phyloP scores from a whole-genome alignment of 345 rosid genomes.

The Eucalyptus decipiens region DNA sequence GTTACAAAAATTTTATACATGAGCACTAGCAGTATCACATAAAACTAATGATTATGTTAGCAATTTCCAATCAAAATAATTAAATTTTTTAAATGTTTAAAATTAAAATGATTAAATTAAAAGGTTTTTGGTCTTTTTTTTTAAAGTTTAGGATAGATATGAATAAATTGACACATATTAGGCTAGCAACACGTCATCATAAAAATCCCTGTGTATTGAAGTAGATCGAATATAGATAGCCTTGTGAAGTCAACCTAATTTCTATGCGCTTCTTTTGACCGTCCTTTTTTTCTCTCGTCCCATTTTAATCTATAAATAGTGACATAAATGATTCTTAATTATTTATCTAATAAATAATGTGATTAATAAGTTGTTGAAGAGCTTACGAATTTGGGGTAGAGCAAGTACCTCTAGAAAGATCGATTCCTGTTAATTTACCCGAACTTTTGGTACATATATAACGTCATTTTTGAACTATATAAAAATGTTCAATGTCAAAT shows the following conservation, averaged over 20 bases:
- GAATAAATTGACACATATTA: background rate
- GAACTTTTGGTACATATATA: background rate
- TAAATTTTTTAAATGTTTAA: too few species aligned
- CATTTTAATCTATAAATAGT: background rate
- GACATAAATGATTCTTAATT: background rate
- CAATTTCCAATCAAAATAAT: accelerated
- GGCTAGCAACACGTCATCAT: background rate
- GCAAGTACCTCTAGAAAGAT: too few species aligned
- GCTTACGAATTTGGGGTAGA: too few species aligned
- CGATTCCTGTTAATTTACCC: too few species aligned
- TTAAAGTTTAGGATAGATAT: background rate
- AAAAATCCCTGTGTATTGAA: background rate
- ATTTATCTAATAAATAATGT: background rate
- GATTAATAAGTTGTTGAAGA: background rate
- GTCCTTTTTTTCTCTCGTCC: accelerated
- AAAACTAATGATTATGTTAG: too few species aligned
- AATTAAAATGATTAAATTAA: too few species aligned
- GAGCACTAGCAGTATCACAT: accelerated
- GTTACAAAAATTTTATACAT: too few species aligned
- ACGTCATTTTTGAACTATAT: accelerated
- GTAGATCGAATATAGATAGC: background rate
- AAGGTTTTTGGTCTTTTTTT: too few species aligned
- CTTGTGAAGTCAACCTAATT: background rate
- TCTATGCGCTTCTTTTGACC: background rate
- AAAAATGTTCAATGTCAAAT: accelerated